phyloP scores from a whole-genome alignment of 1,284 basidiomycete species.

The Trichosporon faecale region DNA sequence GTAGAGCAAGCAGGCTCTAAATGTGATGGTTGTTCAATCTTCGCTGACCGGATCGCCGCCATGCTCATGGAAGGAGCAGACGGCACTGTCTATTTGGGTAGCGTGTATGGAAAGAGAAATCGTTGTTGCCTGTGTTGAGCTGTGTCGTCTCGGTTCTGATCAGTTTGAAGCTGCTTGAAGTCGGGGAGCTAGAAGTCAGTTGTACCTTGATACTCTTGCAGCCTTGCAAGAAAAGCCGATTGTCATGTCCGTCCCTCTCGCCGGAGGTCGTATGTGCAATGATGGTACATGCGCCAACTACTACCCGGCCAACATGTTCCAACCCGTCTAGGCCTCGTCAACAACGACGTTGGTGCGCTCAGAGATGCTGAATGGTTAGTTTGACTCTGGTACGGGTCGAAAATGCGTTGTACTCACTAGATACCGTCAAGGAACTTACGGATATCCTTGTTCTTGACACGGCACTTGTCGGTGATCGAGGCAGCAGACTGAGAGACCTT shows the following conservation, averaged over 20 bases:
- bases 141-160: background rate
- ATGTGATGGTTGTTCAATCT: slow-evolving; percentile 38
- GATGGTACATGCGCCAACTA: slow-evolving; percentile 30
- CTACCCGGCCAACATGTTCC: slow-evolving; percentile 25
- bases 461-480: slow-evolving; percentile 88
- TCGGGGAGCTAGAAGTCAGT: background rate
- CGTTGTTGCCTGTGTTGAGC: background rate
- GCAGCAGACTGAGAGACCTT: slow-evolving; percentile 95
- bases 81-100: slow-evolving; percentile 52
- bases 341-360: slow-evolving; percentile 44
- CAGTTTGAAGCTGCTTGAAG: background rate
- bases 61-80: slow-evolving; percentile 38
- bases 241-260: slow-evolving; percentile 7
- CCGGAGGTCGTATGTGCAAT: slow-evolving; percentile 16
- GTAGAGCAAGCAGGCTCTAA: slow-evolving; percentile 50
- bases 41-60: slow-evolving; percentile 50
- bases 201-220: background rate
- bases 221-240: background rate
- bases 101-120: slow-evolving; percentile 26
- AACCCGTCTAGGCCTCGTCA: slow-evolving; percentile 31
- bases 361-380: slow-evolving; percentile 30
- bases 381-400: background rate
- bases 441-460: slow-evolving; percentile 97
- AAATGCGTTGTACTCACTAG: slow-evolving; percentile 55
- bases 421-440: slow-evolving; percentile 68